Evolutionary conservation across 2,329 filamentous ascomycete genomes (phyloP).

Genomic region (Nemania abortiva): DNA sequence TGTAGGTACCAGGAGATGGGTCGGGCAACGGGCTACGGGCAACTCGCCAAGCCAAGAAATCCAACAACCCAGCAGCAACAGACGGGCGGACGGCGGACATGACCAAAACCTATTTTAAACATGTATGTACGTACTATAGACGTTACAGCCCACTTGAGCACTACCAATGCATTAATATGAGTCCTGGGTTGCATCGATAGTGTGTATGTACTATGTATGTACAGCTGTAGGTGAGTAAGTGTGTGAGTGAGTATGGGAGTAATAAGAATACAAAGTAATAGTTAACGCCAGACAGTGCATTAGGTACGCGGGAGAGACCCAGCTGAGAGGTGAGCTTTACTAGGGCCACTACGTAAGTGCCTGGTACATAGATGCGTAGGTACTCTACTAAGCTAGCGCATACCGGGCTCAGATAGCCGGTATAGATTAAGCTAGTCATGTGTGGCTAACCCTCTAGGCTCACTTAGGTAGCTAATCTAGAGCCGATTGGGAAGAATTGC

Average conservation of each 20-base stretch:
- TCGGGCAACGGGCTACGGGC: too few relatives aligned
- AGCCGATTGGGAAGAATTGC: conserved; percentile 23
- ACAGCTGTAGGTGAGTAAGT: too few relatives aligned
- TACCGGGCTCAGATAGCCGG: conserved; percentile 34
- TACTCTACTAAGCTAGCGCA: background rate
- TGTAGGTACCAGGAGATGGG: too few relatives aligned
- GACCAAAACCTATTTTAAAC: conserved; percentile 15
- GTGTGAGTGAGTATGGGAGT: background rate
- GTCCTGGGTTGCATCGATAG: conserved; percentile 20
- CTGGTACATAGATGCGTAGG: background rate
- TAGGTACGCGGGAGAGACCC: background rate
- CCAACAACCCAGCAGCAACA: background rate
- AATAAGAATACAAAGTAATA: background rate
- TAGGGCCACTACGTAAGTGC: background rate
- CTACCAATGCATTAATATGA: conserved; percentile 12
- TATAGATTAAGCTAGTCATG: conserved; percentile 37
- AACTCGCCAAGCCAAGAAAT: too few relatives aligned
- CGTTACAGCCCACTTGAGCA: conserved; percentile 1
- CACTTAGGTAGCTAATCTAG: conserved; percentile 20
- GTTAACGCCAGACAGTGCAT: background rate
- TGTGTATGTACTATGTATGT: background rate
- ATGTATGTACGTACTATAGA: background rate
- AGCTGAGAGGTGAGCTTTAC: conserved; percentile 19
- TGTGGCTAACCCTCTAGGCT: conserved; percentile 19
- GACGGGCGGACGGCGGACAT: conserved; percentile 7